These are phyloP conservation scores for Calonectria pseudoreteaudii DNA, from an alignment of 2,329 filamentous ascomycete genomes.

Conservation along the genomic window DNA sequence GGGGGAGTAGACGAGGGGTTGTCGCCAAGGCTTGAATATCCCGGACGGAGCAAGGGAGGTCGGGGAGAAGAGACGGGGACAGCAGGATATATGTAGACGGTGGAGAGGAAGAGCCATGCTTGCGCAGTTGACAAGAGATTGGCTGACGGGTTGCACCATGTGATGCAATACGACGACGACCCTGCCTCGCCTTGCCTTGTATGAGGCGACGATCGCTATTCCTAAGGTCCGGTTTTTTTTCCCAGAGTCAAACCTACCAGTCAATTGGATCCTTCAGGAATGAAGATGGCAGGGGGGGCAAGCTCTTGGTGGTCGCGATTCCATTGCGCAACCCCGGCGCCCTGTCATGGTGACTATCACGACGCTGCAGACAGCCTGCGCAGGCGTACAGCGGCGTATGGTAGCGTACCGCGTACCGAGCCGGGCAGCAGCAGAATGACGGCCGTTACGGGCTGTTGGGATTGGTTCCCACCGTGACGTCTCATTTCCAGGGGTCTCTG, in stretches of 20 bases:
- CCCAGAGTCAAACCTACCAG: neutral
- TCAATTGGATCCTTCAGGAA: neutral
- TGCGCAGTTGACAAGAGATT: neutral
- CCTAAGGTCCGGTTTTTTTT: slow-evolving; percentile 4
- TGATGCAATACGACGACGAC: slow-evolving; percentile 4
- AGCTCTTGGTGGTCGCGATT: neutral
- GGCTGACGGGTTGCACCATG: slow-evolving; percentile 1
- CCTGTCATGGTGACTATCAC: neutral
- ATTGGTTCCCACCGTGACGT: slow-evolving; percentile 4
- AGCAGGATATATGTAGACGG: slow-evolving; percentile 4
- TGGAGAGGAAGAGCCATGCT: slow-evolving; percentile 1
- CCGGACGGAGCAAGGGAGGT: neutral
- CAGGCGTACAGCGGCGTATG: neutral
- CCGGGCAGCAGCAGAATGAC: neutral
- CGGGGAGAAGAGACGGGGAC: neutral
- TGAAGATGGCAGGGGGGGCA: neutral
- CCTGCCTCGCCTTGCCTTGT: slow-evolving; percentile 3
- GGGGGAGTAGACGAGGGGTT: neutral
- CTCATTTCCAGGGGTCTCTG: slow-evolving; percentile 4
- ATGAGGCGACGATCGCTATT: slow-evolving; percentile 8
- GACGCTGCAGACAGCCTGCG: neutral
- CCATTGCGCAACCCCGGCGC: neutral
- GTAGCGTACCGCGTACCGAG: neutral
- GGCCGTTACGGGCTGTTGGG: neutral
- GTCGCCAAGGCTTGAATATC: neutral